Base-by-base conservation (phyloP, 2,329 filamentous ascomycete species). In the Grosmannia serpens region DNA sequence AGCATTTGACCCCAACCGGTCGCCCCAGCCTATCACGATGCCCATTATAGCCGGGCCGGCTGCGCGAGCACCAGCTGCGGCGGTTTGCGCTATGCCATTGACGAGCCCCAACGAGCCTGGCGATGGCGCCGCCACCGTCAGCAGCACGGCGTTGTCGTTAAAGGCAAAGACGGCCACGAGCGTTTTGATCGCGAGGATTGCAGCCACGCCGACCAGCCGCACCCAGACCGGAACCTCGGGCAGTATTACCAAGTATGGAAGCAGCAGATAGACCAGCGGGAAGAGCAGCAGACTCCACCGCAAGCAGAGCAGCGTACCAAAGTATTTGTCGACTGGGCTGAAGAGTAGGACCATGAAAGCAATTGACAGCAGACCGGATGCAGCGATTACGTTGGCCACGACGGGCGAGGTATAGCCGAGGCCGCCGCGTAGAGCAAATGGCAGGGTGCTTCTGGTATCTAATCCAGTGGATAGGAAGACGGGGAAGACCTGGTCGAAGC, bases 401-500 rank as follows among this genome's bases (percentile, higher is more conserved):
- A 44, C 41, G 2, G 56, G 10, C 4, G 58, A 20, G 4, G 47
- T 24, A 27, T 60, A 59, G 17, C 27, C 58, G 4, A 62, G 56
- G 13, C 60, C 60, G 41, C 60, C 60, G 29, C 52, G 57, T 20
- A 57, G 53, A 7, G 20, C 22, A n/a, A 50, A 33, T 2, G 50
- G 55, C 5, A 27, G 26, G 1, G 9, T 10, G 52, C 31, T 56
- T n/a, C 31, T 44, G 8, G 24, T 1, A 1, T 29, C 50, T 4
- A 24, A 24, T 1, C 29, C 22, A 1, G 60, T 60, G 20, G 56
- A 53, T 17, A 62, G 52, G 22, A 62, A 62, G 20, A 58, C 60
- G 33, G 60, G 60, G n/a, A 60, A 60, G 27, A 62, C 53, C 60
- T 62, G 60, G 53, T 62, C 60, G 41, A 60, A 62, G 53, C 60